Conservation (phyloP, 129 eudicot genomes). For the Chrysanthemum seticuspe region DNA sequence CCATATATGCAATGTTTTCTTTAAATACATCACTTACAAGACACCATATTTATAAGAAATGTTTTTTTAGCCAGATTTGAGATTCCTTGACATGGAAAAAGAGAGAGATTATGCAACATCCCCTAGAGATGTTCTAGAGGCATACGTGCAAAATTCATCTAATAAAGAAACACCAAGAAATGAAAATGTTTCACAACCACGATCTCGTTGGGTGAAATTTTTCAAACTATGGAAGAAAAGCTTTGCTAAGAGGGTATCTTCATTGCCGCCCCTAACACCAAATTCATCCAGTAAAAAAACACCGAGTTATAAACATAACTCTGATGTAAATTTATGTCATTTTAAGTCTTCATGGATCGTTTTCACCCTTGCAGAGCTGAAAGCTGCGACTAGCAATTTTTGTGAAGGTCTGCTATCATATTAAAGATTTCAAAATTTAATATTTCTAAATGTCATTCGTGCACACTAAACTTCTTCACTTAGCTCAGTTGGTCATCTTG, state of each 20-base stretch:
- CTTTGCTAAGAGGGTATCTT: constrained; percentile 41
- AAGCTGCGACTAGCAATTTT: constrained; percentile 57
- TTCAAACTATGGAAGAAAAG: constrained; percentile 49
- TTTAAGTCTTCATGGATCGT: constrained; percentile 59
- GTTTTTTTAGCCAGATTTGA: constrained; percentile 53
- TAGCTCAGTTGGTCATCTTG: too few species aligned
- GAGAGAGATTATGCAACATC: constrained; percentile 47
- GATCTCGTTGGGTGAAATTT: constrained; percentile 59
- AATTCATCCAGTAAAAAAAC: constrained; percentile 41
- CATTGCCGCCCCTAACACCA: constrained; percentile 44
- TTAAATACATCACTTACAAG: background rate
- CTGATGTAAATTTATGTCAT: constrained; percentile 33
- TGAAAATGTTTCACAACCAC: constrained; percentile 24
- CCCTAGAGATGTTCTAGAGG: constrained; percentile 59
- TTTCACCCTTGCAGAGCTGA: constrained; percentile 53
- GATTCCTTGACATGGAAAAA: constrained; percentile 53
- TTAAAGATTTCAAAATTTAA: constrained; percentile 4
- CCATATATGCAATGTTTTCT: background rate
- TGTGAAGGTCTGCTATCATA: constrained; percentile 48
- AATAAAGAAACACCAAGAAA: constrained; percentile 21
- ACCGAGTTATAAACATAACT: constrained; percentile 32
- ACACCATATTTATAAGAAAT: constrained; percentile 14
- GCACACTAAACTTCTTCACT: background rate
- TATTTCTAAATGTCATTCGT: background rate
- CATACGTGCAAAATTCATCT: constrained; percentile 36